Percentiles rank a stretch among this genome's conserved stretches.
These are phyloP conservation scores for Parasarocladium wereldwijsianum DNA, from an alignment of 2,329 filamentous ascomycete species.

Conservation along the genomic window DNA sequence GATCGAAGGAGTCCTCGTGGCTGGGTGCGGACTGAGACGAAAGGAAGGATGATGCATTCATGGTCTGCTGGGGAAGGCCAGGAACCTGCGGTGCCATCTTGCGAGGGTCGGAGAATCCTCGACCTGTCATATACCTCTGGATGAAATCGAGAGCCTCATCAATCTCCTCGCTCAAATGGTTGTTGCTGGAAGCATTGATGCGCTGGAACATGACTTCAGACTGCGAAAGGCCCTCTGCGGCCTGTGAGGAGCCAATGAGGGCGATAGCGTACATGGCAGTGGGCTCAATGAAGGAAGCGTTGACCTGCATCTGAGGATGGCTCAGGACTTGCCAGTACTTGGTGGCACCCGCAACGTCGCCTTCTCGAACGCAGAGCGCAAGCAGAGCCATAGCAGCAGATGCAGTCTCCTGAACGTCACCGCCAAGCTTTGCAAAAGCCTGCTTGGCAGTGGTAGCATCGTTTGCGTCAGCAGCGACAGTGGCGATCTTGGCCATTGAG, in stretches of 20 bases:
- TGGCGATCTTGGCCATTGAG: conserved; percentile 60
- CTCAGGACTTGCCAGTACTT: conserved; percentile 69
- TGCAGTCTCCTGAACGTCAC: conserved; percentile 32
- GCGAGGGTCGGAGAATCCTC: conserved; percentile 40
- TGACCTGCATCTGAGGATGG: conserved; percentile 42
- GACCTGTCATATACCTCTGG: conserved; percentile 40
- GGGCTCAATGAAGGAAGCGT: conserved; percentile 63
- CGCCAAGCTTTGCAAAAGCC: conserved; percentile 46
- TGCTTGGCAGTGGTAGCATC: conserved; percentile 52
- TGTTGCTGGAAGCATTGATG: conserved; percentile 47
- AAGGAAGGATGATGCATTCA: conserved; percentile 29
- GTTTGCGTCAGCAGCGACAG: conserved; percentile 65
- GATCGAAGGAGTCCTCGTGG: conserved; percentile 76
- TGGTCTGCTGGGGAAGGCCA: conserved; percentile 27
- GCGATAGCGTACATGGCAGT: conserved; percentile 83
- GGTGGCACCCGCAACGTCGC: conserved; percentile 62
- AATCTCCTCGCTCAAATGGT: conserved; percentile 60
- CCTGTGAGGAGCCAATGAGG: conserved; percentile 70
- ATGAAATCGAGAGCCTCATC: conserved; percentile 72
- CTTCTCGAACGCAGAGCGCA: conserved; percentile 71
- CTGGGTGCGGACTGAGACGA: conserved; percentile 42
- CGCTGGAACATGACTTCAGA: conserved; percentile 77
- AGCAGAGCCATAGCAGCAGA: conserved; percentile 65
- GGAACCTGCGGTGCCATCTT: conserved; percentile 31
- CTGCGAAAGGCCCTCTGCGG: conserved; percentile 66